phyloP scores from a whole-genome alignment of 1,284 basidiomycete genomes.

The Pseudozyma flocculosa region DNA sequence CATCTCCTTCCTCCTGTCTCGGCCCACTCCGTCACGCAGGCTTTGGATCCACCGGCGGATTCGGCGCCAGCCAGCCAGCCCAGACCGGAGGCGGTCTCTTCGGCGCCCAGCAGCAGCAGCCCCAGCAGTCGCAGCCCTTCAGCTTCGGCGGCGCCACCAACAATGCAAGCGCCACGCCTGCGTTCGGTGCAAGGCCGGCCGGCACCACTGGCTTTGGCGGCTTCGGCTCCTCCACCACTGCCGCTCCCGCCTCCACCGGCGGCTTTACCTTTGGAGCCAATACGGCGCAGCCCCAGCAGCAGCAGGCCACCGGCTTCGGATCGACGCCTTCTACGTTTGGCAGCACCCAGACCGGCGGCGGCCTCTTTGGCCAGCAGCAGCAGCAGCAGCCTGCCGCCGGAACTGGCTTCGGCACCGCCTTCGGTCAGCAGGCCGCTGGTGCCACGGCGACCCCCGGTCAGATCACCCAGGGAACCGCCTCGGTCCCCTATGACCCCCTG shows the following conservation, averaged over 20 bases:
- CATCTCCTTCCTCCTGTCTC: too few species aligned
- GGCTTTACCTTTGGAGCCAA: constrained; percentile 39
- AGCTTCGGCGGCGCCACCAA: constrained; percentile 32
- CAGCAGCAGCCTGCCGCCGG: constrained; percentile 30
- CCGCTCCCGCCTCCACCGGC: constrained; percentile 13
- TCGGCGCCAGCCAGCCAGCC: constrained; percentile 39
- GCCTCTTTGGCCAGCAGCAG: constrained; percentile 41
- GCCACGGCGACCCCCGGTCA: constrained; percentile 16
- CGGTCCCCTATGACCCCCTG: constrained; percentile 41
- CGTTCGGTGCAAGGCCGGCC: constrained; percentile 45
- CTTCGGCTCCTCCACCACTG: constrained; percentile 28
- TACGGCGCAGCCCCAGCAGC: constrained; percentile 19
- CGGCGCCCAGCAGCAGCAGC: constrained; percentile 45
- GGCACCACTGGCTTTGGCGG: constrained; percentile 42
- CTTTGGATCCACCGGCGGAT: constrained; percentile 31
- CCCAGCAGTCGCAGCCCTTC: constrained; percentile 40
- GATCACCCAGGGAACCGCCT: constrained; percentile 46
- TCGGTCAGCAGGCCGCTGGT: constrained; percentile 13
- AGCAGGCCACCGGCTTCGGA: constrained; percentile 31
- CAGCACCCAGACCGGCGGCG: constrained; percentile 7
- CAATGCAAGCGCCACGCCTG: constrained; percentile 27
- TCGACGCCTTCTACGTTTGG: constrained; percentile 22
- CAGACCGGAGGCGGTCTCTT: constrained; percentile 54
- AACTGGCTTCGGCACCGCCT: constrained; percentile 21
- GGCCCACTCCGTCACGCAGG: too few species aligned